Conservation (phyloP, 228 moss, liverwort and hornwort genomes). For the Sphagnum magellanicum region DNA sequence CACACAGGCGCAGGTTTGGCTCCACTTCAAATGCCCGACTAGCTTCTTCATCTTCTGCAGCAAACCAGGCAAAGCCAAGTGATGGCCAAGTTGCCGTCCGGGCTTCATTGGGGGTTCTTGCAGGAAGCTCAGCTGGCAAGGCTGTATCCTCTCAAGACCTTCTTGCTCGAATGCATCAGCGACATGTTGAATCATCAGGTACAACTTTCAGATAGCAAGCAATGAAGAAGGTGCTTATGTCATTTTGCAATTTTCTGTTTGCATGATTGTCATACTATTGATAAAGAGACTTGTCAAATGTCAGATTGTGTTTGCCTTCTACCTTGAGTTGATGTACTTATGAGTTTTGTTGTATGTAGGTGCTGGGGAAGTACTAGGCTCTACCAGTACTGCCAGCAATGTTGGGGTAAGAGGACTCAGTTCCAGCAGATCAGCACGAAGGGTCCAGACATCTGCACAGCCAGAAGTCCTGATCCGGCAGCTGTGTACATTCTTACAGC, state of each 20-base stretch:
- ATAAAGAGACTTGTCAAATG: conserved; percentile 4
- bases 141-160: conserved; percentile 72
- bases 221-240: conserved; percentile 4
- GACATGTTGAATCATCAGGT: conserved; percentile 44
- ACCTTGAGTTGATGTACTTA: background rate
- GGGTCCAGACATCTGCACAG: conserved; percentile 24
- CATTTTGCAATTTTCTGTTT: background rate
- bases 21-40: conserved; percentile 59
- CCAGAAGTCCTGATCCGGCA: conserved; percentile 54
- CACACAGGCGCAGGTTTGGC: conserved; percentile 66
- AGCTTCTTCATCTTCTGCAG: conserved; percentile 28
- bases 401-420: background rate
- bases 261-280: background rate
- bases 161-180: conserved; percentile 67
- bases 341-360: background rate
- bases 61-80: conserved; percentile 6
- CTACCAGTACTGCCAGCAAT: conserved; percentile 7
- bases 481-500: conserved; percentile 51
- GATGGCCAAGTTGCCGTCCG: conserved; percentile 15
- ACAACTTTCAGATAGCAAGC: conserved; percentile 11
- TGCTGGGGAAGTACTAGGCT: no score
- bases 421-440: conserved; percentile 12
- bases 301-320: background rate
- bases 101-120: conserved; percentile 24
- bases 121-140: conserved; percentile 65